These are phyloP conservation scores for Alternaria triticina DNA, from an alignment of 2,329 filamentous ascomycete species.

Conservation along the genomic window DNA sequence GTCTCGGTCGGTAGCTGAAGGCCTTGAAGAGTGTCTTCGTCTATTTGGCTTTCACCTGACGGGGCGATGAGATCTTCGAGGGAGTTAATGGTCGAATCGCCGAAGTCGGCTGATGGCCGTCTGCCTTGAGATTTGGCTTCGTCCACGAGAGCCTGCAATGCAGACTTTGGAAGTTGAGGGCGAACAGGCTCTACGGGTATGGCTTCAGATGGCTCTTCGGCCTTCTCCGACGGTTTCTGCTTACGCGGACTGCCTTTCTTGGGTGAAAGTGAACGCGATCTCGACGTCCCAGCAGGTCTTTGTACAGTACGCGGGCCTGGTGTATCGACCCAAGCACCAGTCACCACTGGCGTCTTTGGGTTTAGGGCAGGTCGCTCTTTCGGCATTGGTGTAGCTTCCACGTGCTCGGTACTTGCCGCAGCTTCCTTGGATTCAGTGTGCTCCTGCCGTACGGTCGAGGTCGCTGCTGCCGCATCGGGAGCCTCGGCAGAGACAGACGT, in stretches of 20 bases:
- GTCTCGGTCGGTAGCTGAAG: conserved; percentile 32
- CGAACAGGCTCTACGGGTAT: conserved; percentile 9
- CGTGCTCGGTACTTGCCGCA: conserved; percentile 7
- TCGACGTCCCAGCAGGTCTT: conserved; percentile 14
- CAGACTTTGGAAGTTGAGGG: conserved; percentile 41
- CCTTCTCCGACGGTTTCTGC: conserved; percentile 16
- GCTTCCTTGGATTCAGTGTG: conserved; percentile 11
- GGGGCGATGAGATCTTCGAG: conserved; percentile 53
- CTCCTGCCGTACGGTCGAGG: conserved; percentile 1
- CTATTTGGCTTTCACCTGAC: conserved; percentile 26
- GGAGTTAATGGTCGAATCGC: conserved; percentile 57
- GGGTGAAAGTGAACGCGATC: conserved; percentile 23
- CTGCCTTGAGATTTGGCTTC: conserved; percentile 40
- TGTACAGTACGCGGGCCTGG: conserved; percentile 41
- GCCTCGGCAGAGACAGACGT: not conserved
- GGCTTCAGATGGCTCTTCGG: conserved; percentile 3
- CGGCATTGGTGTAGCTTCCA: conserved; percentile 40
- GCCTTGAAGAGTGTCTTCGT: conserved; percentile 45
- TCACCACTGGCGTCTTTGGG: conserved; percentile 54
- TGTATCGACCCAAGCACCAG: conserved; percentile 58
- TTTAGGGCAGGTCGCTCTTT: conserved; percentile 26
- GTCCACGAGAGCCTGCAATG: conserved; percentile 50
- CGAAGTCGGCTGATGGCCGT: conserved; percentile 39
- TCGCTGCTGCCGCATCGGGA: conserved; percentile 1
- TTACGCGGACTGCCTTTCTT: conserved; percentile 23